phyloP scores from a whole-genome alignment of 225 moss, liverwort and hornwort genomes.

The Physcomitrellopsis africana region DNA sequence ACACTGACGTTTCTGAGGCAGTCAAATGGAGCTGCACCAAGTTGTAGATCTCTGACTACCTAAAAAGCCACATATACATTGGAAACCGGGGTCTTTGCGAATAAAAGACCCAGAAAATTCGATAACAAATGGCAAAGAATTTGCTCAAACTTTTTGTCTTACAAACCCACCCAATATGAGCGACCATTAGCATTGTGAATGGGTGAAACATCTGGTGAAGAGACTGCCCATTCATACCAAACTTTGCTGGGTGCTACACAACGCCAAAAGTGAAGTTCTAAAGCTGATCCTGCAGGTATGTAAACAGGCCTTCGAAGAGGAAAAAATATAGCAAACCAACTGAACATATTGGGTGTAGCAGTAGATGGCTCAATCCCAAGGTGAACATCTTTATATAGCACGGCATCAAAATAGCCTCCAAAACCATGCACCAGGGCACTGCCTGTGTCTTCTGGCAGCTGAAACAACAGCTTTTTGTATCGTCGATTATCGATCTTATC shows the following conservation, averaged over 20 bases:
- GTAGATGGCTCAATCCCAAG: constrained; percentile 97
- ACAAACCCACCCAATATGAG: constrained; percentile 99
- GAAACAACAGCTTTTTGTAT: constrained; percentile 89
- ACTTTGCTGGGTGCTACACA: constrained; percentile 96
- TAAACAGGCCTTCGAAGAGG: constrained; percentile 95
- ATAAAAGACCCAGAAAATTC: constrained; percentile 21
- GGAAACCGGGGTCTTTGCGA: constrained; percentile 20
- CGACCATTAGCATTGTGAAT: constrained; percentile 95
- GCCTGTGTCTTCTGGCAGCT: constrained; percentile 87
- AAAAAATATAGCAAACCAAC: constrained; percentile 99
- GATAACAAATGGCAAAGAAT: constrained; percentile 16
- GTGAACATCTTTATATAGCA: constrained; percentile 92
- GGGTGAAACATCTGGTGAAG: constrained; percentile 85
- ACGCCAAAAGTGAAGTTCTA: constrained; percentile 98
- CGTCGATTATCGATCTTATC: constrained; percentile 75
- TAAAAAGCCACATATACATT: constrained; percentile 2
- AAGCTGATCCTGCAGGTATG: constrained; percentile 81
- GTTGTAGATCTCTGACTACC: constrained; percentile 6
- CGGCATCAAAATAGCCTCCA: constrained; percentile 97
- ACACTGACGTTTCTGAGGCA: neutral
- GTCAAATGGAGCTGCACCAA: neutral
- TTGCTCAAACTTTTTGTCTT: constrained; percentile 34
- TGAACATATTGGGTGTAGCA: constrained; percentile 98
- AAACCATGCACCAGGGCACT: constrained; percentile 96
- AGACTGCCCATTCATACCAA: constrained; percentile 99